Base-by-base conservation (phyloP, 2,329 filamentous ascomycete genomes). In the Rutstroemia sydowiana region DNA sequence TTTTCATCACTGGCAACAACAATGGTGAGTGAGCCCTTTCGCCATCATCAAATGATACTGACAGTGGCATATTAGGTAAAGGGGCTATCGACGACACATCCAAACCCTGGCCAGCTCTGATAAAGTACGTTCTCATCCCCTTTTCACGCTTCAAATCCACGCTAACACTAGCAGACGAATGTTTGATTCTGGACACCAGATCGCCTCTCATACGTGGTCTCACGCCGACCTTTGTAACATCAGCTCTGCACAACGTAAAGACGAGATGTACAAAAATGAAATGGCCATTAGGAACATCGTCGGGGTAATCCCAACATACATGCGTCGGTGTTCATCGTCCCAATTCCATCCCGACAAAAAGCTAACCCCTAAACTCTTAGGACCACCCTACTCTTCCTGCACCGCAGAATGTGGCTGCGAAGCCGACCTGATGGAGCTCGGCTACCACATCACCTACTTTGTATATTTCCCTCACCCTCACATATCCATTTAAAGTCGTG, bases 131-230 rank as follows among this genome's bases (percentile, higher is more conserved):
- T 23, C 36, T 39, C 20, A 14, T 20, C 16, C n/a, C 9, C 16
- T 39, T 16, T 18, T 20, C 16, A 10, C 36, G 14, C 20, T 18
- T 20, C 36, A 39, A 14, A 16, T 20, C 18, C 36, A 4, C 55
- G 61, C 45, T 51, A 58, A 57, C 60, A 52, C 49, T 11, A n/a
- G 32, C 18, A 59, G 55, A 47, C 58, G 59, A 6, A 60, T 63
- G 57, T 60, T 59, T 32, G 46, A 36, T 11, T 73, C 76, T 5
- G 78, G 77, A 14, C 81, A 84, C 63, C 81, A 84, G 62, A 69
- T 84, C 52, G 81, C 76, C 51, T 77, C 73, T 16, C 81, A 78
- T 63, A 77, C 75, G 9, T 78, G 75, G 75, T 74, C 72, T 2
- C 75, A 79, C 57, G 63, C 71, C 47, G 70, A 75, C 54, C 62